Evolutionary conservation across 2,329 filamentous ascomycete genomes (phyloP), one percentile per base, ranked within the genome.

Genomic region (Scorias spongiosa): DNA sequence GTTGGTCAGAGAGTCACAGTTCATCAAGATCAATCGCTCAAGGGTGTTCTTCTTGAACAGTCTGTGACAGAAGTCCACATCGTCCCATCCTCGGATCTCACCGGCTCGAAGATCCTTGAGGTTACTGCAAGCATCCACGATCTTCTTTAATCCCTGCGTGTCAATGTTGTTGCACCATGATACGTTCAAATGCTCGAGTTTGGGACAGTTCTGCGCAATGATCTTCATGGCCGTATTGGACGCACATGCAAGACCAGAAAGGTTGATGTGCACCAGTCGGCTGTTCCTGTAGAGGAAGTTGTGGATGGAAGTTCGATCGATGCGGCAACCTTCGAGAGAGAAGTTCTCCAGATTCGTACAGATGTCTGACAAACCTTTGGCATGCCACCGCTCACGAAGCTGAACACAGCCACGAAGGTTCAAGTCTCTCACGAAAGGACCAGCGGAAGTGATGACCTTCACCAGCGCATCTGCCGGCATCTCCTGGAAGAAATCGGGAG

Each of bases 361-460:
- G 5, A 83, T 76, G 51, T 83, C 81, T n/a, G 83, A 80, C 37
- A 95, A 76, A 29, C 80, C 78, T 49, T 87, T 79, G 12, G 78
- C 75, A 39, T 76, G 72, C 71, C 87, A 88, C 56, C 82, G 81
- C 55, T 93, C 82, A 50, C 84, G 75, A 42, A 96, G 72, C 60
- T 96, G 91, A 29, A 93, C 75, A 59, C 89, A 98, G 20, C 91
- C 91, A 52, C 89, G 71, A 2, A 98, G 72, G 56, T 96, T 96
- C 44, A 98, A 71, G 54, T 94, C 79, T 52, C 84, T 84, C 43
- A 96, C 78, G 54, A 96, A 98, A 0, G 89, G 85, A 0, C 89
- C 91, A 1, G 87, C 86, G 2, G 79, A 73, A 1, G 79, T 76
- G 56, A 96, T 87, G 48, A 96, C 87, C 56, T 82, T 86, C 44